Evolutionary conservation across 2,329 filamentous ascomycete genomes (phyloP).

Genomic region (Hypoxylon sp.): DNA sequence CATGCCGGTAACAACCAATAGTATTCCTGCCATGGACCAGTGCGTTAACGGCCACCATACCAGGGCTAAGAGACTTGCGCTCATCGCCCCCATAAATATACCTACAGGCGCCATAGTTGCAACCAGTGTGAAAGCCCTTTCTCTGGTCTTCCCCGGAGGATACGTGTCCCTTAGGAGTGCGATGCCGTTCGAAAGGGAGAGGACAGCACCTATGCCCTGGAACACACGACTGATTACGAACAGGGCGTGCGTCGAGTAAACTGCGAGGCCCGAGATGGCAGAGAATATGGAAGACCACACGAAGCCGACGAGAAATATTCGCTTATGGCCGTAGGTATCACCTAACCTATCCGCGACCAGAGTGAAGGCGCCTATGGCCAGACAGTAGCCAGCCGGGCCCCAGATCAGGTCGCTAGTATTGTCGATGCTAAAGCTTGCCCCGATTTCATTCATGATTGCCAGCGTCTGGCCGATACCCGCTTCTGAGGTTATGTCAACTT

Average conservation of each 20-base stretch:
- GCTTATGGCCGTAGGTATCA: constrained; percentile 65
- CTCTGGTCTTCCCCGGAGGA: constrained; percentile 63
- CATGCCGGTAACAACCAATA: constrained; percentile 45
- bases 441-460: constrained; percentile 58
- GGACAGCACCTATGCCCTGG: constrained; percentile 68
- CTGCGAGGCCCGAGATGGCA: constrained; percentile 55
- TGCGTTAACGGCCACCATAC: constrained; percentile 59
- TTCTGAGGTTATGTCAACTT: constrained; percentile 41
- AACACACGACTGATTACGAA: constrained; percentile 62
- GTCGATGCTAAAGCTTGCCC: constrained; percentile 53
- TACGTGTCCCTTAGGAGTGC: constrained; percentile 68
- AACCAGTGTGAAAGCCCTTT: constrained; percentile 65
- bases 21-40: constrained; percentile 52
- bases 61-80: constrained; percentile 52
- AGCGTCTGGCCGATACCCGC: constrained; percentile 56
- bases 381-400: constrained; percentile 64
- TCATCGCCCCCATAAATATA: constrained; percentile 52
- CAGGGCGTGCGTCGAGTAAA: constrained; percentile 45
- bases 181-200: constrained; percentile 69
- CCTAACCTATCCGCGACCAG: constrained; percentile 64
- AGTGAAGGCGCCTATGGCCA: constrained; percentile 65
- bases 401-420: constrained; percentile 59
- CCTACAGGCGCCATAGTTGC: constrained; percentile 57
- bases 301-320: constrained; percentile 61
- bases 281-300: constrained; percentile 64